Conservation (phyloP, 257 asterid genomes). For the Handroanthus guayacan region DNA sequence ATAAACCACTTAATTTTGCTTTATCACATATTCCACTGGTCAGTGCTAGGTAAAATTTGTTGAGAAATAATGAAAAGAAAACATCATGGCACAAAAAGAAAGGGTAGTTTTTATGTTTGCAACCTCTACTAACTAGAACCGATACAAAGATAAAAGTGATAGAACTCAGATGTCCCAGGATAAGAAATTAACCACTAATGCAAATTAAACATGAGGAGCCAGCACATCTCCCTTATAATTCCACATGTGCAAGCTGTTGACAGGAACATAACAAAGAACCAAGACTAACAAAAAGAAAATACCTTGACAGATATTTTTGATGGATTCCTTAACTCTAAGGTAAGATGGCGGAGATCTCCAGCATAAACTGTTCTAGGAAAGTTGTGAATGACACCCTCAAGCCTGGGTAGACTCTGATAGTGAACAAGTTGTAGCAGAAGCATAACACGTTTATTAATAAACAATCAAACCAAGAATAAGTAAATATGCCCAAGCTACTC, state of each 20-base stretch:
- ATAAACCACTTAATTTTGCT: not conserved
- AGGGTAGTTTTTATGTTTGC: slow-evolving; percentile 21
- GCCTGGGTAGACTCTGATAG: slow-evolving; percentile 86
- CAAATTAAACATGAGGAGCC: slow-evolving; percentile 9
- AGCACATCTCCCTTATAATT: slow-evolving; percentile 22
- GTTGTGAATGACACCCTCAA: slow-evolving; percentile 73
- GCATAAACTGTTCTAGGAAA: slow-evolving; percentile 72
- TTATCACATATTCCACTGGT: slow-evolving; percentile 11
- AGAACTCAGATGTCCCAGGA: slow-evolving; percentile 12
- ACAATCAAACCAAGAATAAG: slow-evolving; percentile 25
- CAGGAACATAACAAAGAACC: slow-evolving; percentile 1
- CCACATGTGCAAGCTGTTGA: slow-evolving; percentile 30
- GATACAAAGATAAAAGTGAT: slow-evolving; percentile 17
- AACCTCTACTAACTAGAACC: slow-evolving; percentile 28
- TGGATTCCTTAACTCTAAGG: slow-evolving; percentile 87
- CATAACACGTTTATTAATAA: slow-evolving; percentile 10
- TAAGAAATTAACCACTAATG: slow-evolving; percentile 12
- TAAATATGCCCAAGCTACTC: slow-evolving; percentile 17
- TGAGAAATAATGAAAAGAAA: slow-evolving; percentile 27
- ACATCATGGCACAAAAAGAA: slow-evolving; percentile 16
- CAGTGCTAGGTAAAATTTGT: slow-evolving; percentile 6
- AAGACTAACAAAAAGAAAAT: slow-evolving; percentile 25
- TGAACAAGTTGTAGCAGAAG: slow-evolving; percentile 45
- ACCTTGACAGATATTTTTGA: slow-evolving; percentile 85
- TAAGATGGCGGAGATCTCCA: slow-evolving; percentile 81